phyloP scores from a whole-genome alignment of 2,329 filamentous ascomycete species.

The Ceratocystis huliohia region DNA sequence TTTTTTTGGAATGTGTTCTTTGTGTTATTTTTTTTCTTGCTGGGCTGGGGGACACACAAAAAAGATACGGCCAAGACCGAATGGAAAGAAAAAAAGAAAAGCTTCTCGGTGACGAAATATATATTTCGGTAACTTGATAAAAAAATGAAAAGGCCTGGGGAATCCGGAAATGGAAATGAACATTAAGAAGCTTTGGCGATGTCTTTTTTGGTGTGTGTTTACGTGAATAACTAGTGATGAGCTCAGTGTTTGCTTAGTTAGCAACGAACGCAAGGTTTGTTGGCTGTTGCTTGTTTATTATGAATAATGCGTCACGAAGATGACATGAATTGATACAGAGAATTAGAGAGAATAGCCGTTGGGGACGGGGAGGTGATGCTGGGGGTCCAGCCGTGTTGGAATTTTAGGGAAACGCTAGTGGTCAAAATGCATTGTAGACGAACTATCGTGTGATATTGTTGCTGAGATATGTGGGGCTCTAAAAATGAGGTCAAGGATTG shows the following conservation, averaged over 20 bases:
- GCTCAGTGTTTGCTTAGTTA: not conserved
- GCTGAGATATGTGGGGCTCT: not conserved
- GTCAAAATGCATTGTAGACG: too few species aligned
- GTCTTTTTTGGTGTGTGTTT: not conserved
- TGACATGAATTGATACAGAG: not conserved
- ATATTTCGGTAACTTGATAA: slow-evolving; percentile 12
- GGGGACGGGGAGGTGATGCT: not conserved
- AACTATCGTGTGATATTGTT: not conserved
- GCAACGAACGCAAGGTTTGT: too few species aligned
- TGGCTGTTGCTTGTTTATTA: too few species aligned
- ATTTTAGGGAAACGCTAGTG: not conserved
- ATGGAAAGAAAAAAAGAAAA: not conserved
- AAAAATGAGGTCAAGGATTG: too few species aligned
- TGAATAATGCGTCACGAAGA: too few species aligned
- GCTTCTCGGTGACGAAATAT: slow-evolving; percentile 13
- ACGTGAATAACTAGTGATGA: not conserved
- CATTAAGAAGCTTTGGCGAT: not conserved
- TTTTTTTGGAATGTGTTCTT: slow-evolving; percentile 12
- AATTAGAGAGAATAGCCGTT: not conserved
- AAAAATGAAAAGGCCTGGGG: slow-evolving; percentile 18
- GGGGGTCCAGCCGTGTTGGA: not conserved
- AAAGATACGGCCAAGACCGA: slow-evolving; percentile 16
- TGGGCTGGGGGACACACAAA: slow-evolving; percentile 20
- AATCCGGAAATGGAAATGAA: slow-evolving; percentile 21
- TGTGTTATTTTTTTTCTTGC: slow-evolving; percentile 13